Evolutionary conservation across 1,284 basidiomycete species (phyloP), one percentile per base, ranked within the genome.

Genomic region (Phylloporus sp.): DNA sequence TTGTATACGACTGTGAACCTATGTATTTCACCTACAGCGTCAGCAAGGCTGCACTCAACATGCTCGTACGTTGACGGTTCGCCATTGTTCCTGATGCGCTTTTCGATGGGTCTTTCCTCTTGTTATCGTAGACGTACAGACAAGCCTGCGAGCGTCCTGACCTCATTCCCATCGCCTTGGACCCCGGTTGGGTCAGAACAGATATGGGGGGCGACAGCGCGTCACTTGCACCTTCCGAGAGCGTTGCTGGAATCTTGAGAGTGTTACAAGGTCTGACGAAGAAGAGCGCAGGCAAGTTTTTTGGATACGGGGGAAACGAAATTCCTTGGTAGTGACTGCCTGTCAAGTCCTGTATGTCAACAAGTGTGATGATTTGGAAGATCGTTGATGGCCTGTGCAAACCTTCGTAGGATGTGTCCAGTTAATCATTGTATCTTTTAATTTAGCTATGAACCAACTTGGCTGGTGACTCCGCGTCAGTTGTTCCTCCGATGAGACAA

Each of bases 181-280:
- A 37, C 15, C 34, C 34, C 6, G 78, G 75, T 22, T 79, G 76
- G 75, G 77, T 79, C 15, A 78, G 75, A 68, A 79, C 77, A 4
- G 76, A 70, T 6, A 66, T 66, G 66, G 70, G 63, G 22, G 69
- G 59, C 32, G 3, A 62, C 24, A 18, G 29, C 26, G 69, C 58
- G 4, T 49, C 50, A 49, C 51, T 70, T 18, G 68, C 64, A 50
- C 58, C 56, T 20, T 57, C 51, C 15, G 61, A 66, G 40, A 67
- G 64, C 42, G 65, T 62, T 2, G 53, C 65, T 11, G 65, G 61
- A 7, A 64, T 69, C 31, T 6, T 71, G 34, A 56, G 42, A 5
- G 47, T 65, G 22, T 24, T 67, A 31, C 53, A 51, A 26, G 22
- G 49, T 24, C 18, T 60, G 17, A 67, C 58, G 10, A 56, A 20